phyloP scores from a whole-genome alignment of 2,329 filamentous ascomycete species.

The Fusarium xylarioides region DNA sequence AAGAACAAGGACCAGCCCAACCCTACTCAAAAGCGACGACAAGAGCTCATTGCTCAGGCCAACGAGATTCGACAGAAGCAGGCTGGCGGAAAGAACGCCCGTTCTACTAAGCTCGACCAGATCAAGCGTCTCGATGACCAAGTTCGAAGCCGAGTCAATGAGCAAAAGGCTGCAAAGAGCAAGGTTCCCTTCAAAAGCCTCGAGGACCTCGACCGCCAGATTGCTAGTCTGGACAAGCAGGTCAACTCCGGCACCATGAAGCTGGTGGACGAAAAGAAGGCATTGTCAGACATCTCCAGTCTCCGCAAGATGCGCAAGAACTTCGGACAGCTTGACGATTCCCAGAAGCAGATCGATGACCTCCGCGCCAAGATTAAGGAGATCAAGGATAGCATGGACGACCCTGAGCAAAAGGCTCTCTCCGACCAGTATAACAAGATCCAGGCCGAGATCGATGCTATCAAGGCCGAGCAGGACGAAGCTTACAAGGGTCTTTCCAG shows the following conservation, averaged over 20 bases:
- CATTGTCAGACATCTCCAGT: constrained; percentile 81
- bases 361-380: constrained; percentile 88
- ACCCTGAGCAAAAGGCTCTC: constrained; percentile 88
- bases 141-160: constrained; percentile 82
- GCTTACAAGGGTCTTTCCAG: constrained; percentile 87
- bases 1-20: constrained; percentile 81
- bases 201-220: constrained; percentile 88
- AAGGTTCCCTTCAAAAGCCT: constrained; percentile 86
- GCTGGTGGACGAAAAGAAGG: constrained; percentile 97
- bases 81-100: constrained; percentile 84
- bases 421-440: constrained; percentile 87
- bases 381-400: constrained; percentile 87
- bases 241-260: constrained; percentile 93
- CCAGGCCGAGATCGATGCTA: constrained; percentile 85
- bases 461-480: constrained; percentile 92
- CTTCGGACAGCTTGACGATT: constrained; percentile 84
- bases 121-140: constrained; percentile 92
- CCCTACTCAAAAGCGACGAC: constrained; percentile 81
- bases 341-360: constrained; percentile 89
- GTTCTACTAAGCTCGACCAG: constrained; percentile 82
- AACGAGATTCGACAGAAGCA: constrained; percentile 88
- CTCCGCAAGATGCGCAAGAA: constrained; percentile 91
- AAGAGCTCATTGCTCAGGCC: constrained; percentile 84
- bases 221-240: constrained; percentile 81
- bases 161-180: constrained; percentile 86